Evolutionary conservation across 129 eudicot species (phyloP), one percentile per base, ranked within the genome.

Genomic region (Mikania micrantha): DNA sequence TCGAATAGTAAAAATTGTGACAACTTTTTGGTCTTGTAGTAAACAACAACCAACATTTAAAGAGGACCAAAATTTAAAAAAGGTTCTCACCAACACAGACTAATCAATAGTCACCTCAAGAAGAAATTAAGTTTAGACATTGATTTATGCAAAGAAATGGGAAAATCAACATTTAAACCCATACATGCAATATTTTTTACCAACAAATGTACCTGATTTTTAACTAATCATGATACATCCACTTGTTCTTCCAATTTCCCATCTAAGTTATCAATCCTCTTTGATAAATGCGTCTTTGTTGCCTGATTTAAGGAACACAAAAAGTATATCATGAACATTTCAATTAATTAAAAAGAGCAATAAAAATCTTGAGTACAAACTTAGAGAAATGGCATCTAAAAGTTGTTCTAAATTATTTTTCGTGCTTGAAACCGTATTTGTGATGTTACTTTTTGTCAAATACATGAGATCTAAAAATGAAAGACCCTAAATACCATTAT

Each of bases 391-490:
- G 47, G 91, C 87, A 22, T 90, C 91, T 1, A 88, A 71, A 9
- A 90, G 85, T 73, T 84, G 81, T 53, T 78, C 91, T 71, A 90
- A 42, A 79, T 86, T 82, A 76, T 76, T 84, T 61, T 84, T 82
- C 86, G 86, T 76, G 78, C 56, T 87, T 62, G 90, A 42, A 73
- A 90, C 95, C 56, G 91, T 91, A 75, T 54, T 78, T 40, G 85
- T 80, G 84, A 90, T 84, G 77, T 70, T 82, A 5, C 19, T 70
- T 83, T 82, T 87, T 15, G 91, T 84, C 44, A 87, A 95, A 78
- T 86, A 90, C 95, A 90, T 87, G 72, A 90, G 81, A 73, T 90
- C 97, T 28, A 87, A 82, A 75, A 90, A 84, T 22, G 90, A 82
- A 66, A 90, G 64, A 60, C 97, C 91, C 97, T 90, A 61, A 48